Base-by-base conservation (phyloP, 139 green algal species). In the Volvox reticuliferus region DNA sequence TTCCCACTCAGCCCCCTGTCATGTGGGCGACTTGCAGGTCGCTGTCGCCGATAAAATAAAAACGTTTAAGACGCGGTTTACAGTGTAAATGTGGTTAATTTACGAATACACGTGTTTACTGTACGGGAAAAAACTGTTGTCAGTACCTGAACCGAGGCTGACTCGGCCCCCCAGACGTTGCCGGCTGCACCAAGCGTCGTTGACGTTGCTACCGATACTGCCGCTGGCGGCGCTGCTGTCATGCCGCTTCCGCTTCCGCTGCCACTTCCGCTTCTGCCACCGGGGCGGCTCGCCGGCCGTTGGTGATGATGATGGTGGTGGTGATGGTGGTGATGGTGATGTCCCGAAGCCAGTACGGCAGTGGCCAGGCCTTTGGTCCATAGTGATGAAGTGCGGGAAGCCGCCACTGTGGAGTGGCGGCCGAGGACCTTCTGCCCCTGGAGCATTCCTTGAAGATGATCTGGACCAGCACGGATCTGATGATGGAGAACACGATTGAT, bases 391-490 rank as follows among this genome's bases (percentile, higher is more conserved):
- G 20, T 1, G 20, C 36, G 36, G 18, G 30, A 61, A 32, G 36
- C 32, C 36, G 78, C 12, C 1, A 84, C 2, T 24, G 78, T 84
- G 36, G 71, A 20, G 55, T 75, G 18, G 0, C 73, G 71, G 5
- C 73, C 86, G 13, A 84, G 55, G 21, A 90, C 73, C 20, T 44
- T 19, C 50, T 83, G 86, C 0, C 73, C 71, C 30, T 63, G 36
- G 30, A 83, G 69, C 20, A n/a, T 76, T 1, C 28, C 69, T 19
- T 22, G 69, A 28, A 89, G 69, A 1, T 75, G 71, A 20, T 90
- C 86, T 3, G 86, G 30, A 1, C 86, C 86, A 21, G 71, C 73
- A 1, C 86, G 50, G 86, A 90, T 90, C 36, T 69, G 36, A 5
- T 69, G 36, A 3, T 90, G 71, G 9, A 90, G 30, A 0, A 75